Base-by-base conservation (phyloP, 371 early-diverging fungal species). In the Rhizoclosmatium hyalinum region DNA sequence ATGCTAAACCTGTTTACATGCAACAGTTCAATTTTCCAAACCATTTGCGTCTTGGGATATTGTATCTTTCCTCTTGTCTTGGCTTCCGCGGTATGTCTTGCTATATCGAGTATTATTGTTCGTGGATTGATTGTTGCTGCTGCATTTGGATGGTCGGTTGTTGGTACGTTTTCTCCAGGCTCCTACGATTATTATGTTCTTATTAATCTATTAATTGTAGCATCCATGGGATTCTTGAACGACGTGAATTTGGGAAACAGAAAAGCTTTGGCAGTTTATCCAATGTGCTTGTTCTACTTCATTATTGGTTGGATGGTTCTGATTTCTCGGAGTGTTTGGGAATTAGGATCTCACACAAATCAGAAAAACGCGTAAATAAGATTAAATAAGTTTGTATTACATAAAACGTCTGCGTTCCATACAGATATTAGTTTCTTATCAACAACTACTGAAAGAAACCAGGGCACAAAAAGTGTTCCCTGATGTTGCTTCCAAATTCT, bases 11-110 rank as follows among this genome's bases (percentile, higher is more conserved):
- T 5, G 41, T 65, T 21, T 24, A 39, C 8, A 12, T 32, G 72
- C 10, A 5, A 24, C 79, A 94, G 94, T 3, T 95, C 96, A 1
- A 95, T 97, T 79, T 95, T 95, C 81, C 96, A 96, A 79, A 92
- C 92, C 76, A 94, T 98, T 3, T 98, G 98, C 80, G 92, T 95
- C 10, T 88, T 98, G 58, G 97, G 97, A 2, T 98, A 98, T 84
- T 98, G 98, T 82, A 82, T 96, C 69, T 98, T 96, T 80, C 98
- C 98, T 5, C 86, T 96, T 69, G 93, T 93, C 0, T 80, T 93
- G 19, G 93, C 92, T 17, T 87, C 94, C 17, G 75, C 95, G 21
- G 76, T 94, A 0, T 82, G 91, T 0, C 82, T 93, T 17, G 87
- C 95, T 79, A 84, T 93, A 0, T 79, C 84, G 12, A 80, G 80